Percentiles rank a stretch among this genome's conserved stretches.
Evolutionary conservation across 257 asterid species (phyloP).

Genomic region (Catharanthus roseus): DNA sequence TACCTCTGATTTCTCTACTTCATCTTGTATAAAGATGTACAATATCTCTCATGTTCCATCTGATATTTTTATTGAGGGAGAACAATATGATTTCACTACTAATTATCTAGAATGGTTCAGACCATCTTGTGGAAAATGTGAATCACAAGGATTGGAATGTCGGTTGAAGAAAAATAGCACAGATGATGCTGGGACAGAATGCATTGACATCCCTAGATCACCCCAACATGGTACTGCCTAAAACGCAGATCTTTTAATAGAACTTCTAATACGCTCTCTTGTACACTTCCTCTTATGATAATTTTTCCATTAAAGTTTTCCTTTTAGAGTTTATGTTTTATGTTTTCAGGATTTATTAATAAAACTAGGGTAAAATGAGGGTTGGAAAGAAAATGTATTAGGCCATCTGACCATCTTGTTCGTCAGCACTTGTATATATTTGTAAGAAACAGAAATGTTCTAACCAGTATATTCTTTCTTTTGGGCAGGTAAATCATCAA

Average conservation of each 20-base stretch:
- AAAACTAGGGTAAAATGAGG: no score
- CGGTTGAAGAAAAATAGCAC: slow-evolving; percentile 32
- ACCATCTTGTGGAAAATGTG: slow-evolving; percentile 57
- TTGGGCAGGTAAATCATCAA: slow-evolving; percentile 30
- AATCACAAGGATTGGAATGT: slow-evolving; percentile 39
- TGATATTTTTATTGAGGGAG: slow-evolving; percentile 18
- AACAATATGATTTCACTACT: slow-evolving; percentile 14
- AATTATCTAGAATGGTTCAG: slow-evolving; percentile 39
- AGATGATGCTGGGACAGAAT: slow-evolving; percentile 34
- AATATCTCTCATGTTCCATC: slow-evolving; percentile 37
- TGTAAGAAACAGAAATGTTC: neutral
- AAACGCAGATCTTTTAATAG: no score
- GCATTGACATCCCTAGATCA: slow-evolving; percentile 32
- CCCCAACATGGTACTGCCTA: slow-evolving; percentile 6
- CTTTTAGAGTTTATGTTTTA: no score
- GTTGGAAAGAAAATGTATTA: no score
- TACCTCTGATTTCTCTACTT: slow-evolving; percentile 21
- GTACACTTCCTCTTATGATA: no score
- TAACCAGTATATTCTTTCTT: neutral
- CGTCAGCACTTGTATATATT: neutral
- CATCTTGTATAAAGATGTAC: slow-evolving; percentile 57
- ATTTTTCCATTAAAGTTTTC: no score
- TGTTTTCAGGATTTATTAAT: no score
- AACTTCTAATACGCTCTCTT: no score
- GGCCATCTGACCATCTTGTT: neutral